Percentiles rank a stretch among this genome's conserved stretches.
These are phyloP conservation scores for Hymenoscyphus linearis DNA, from an alignment of 2,329 filamentous ascomycete species.

Conservation along the genomic window DNA sequence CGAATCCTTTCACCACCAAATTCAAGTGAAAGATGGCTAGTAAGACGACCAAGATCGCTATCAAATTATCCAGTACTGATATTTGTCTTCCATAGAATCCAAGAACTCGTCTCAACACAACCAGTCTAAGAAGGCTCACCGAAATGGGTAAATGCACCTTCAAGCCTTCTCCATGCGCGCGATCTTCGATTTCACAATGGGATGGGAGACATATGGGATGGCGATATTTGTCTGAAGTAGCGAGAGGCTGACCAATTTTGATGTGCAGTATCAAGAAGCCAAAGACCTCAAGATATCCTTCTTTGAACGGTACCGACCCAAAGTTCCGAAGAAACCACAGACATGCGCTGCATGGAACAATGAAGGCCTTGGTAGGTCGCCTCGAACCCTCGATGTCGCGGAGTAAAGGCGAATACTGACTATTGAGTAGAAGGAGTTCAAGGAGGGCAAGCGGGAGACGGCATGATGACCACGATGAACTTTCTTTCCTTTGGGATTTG, in stretches of 20 bases:
- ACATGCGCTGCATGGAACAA: conserved; percentile 98
- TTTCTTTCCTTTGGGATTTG: conserved; percentile 24
- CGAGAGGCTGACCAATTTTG: conserved; percentile 5
- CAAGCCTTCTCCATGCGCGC: conserved; percentile 7
- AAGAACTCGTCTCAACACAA: conserved; percentile 99
- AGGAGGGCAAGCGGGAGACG: conserved; percentile 88
- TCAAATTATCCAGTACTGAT: neutral
- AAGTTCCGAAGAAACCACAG: conserved; percentile 99
- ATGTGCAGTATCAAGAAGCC: conserved; percentile 95
- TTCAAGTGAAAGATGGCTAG: no score
- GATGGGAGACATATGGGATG: neutral
- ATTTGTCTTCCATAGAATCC: conserved; percentile 63
- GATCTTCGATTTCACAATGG: neutral
- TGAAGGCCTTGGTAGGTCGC: conserved; percentile 85
- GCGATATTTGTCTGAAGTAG: neutral
- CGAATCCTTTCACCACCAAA: no score
- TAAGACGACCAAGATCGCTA: conserved; percentile 37
- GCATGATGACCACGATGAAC: conserved; percentile 51
- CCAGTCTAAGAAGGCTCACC: conserved; percentile 97
- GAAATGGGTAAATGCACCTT: conserved; percentile 76
- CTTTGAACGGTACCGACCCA: conserved; percentile 96
- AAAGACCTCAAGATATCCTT: conserved; percentile 98
- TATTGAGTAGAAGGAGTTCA: conserved; percentile 79
- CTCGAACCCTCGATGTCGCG: neutral
- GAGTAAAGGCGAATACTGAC: conserved; percentile 10